Percentiles rank a stretch among this genome's conserved stretches.
Evolutionary conservation across 495 filamentous ascomycete genomes (phyloP).

Genomic region (Hypomontagnella monticulosa): DNA sequence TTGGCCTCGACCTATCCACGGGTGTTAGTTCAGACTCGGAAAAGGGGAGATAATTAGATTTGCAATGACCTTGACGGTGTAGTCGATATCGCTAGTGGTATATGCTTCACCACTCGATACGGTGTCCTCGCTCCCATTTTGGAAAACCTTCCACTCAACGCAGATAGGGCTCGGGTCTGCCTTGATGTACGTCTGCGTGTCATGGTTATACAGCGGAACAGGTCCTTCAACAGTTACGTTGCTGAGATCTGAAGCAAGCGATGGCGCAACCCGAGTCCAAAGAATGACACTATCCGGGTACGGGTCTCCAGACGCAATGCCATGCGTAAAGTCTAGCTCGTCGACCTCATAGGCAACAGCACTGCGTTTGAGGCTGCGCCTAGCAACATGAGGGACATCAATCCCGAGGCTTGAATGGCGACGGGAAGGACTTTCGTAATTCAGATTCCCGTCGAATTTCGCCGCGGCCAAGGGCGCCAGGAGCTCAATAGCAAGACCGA

Average conservation of each 20-base stretch:
- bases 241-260: conserved; percentile 60
- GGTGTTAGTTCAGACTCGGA: background rate
- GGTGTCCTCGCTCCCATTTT: conserved; percentile 48
- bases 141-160: conserved; percentile 60
- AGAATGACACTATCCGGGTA: conserved; percentile 71
- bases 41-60: background rate
- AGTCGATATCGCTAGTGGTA: conserved; percentile 74
- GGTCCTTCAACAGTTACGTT: conserved; percentile 65
- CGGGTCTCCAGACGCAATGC: conserved; percentile 76
- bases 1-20: conserved; percentile 64
- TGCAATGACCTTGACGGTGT: conserved; percentile 67
- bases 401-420: conserved; percentile 67
- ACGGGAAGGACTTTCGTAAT: conserved; percentile 68
- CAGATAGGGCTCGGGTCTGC: conserved; percentile 67
- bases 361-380: conserved; percentile 56
- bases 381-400: conserved; percentile 55
- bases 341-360: conserved; percentile 64
- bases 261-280: conserved; percentile 73
- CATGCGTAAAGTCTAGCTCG: conserved; percentile 71
- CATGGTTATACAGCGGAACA: conserved; percentile 66
- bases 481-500: conserved; percentile 22
- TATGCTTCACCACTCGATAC: conserved; percentile 56
- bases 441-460: conserved; percentile 60
- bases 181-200: conserved; percentile 59
- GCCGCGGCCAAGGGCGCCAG: conserved; percentile 22